A percentile compares a stretch with the other conserved stretches of the same genome.
Evolutionary conservation across 176 grass and related monocot genomes (phyloP).

Genomic region (Aegilops sharonensis): DNA sequence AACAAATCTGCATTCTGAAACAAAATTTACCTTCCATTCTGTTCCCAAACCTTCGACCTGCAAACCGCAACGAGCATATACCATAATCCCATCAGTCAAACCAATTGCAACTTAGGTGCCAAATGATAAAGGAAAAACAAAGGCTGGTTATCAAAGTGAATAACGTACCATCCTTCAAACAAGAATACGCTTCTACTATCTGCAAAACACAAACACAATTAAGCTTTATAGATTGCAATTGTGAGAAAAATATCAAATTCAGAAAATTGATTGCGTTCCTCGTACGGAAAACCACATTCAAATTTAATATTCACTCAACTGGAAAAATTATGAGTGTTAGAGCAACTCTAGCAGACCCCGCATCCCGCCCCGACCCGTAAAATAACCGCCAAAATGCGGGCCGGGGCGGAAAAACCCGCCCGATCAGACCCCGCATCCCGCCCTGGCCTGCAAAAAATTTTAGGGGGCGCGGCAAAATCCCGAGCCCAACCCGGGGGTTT

Average conservation of each 20-base stretch:
- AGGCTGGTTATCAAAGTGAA: neutral
- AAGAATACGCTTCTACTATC: constrained; percentile 91
- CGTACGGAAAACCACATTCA: neutral
- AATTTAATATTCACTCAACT: neutral
- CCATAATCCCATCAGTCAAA: neutral
- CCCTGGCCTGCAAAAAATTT: too few relatives aligned
- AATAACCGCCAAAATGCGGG: too few relatives aligned
- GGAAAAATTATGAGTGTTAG: too few relatives aligned
- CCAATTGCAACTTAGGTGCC: neutral
- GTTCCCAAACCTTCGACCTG: constrained; percentile 46
- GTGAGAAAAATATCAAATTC: neutral
- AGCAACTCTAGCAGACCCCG: too few relatives aligned
- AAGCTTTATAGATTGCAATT: neutral
- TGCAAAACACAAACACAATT: constrained; percentile 28
- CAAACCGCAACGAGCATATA: neutral
- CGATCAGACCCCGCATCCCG: too few relatives aligned
- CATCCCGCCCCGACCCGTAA: too few relatives aligned
- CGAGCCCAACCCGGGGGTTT: too few relatives aligned
- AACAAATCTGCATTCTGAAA: neutral
- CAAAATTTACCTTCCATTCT: constrained; percentile 49
- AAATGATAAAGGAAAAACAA: neutral
- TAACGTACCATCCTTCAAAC: constrained; percentile 59
- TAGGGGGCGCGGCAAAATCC: too few relatives aligned
- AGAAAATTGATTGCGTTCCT: neutral
- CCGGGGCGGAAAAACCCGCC: too few relatives aligned